phyloP scores from a whole-genome alignment of 2,329 filamentous ascomycete genomes.

The Samsoniella hepiali region DNA sequence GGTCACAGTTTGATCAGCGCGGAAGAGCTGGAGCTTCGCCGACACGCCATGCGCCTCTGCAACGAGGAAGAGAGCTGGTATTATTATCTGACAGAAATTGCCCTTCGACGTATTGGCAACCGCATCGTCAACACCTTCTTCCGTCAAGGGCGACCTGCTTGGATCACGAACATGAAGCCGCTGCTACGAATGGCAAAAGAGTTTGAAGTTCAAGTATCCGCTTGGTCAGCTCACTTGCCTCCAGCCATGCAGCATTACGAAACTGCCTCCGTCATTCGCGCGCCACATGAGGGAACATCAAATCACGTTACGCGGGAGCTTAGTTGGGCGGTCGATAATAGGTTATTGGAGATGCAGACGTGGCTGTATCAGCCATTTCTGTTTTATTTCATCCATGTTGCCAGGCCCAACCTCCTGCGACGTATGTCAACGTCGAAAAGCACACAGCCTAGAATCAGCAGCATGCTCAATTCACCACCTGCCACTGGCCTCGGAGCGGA shows the following conservation, averaged over 20 bases:
- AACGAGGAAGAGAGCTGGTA: conserved; percentile 40
- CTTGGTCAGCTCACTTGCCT: conserved; percentile 25
- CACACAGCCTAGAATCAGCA: conserved; percentile 18
- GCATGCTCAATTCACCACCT: conserved; percentile 20
- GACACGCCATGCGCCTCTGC: conserved; percentile 22
- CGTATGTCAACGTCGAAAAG: neutral
- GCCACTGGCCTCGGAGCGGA: neutral
- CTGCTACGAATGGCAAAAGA: conserved; percentile 24
- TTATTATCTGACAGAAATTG: conserved; percentile 43
- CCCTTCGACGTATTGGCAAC: conserved; percentile 40
- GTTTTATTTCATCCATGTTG: conserved; percentile 23
- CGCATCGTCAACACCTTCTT: conserved; percentile 35
- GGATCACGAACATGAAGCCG: conserved; percentile 23
- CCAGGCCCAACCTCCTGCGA: neutral
- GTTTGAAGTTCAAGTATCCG: conserved; percentile 25
- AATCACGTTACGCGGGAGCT: conserved; percentile 24
- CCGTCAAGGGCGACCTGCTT: conserved; percentile 20
- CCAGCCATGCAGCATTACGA: conserved; percentile 23
- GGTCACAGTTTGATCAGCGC: neutral
- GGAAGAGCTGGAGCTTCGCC: conserved; percentile 22
- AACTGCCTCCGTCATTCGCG: conserved; percentile 20
- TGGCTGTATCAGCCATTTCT: conserved; percentile 25
- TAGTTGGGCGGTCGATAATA: conserved; percentile 26
- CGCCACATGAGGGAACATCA: conserved; percentile 19
- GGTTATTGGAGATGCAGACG: conserved; percentile 26